These are phyloP conservation scores for Brettanomyces anomalus DNA, from an alignment of 805 yeast species.

Conservation along the genomic window DNA sequence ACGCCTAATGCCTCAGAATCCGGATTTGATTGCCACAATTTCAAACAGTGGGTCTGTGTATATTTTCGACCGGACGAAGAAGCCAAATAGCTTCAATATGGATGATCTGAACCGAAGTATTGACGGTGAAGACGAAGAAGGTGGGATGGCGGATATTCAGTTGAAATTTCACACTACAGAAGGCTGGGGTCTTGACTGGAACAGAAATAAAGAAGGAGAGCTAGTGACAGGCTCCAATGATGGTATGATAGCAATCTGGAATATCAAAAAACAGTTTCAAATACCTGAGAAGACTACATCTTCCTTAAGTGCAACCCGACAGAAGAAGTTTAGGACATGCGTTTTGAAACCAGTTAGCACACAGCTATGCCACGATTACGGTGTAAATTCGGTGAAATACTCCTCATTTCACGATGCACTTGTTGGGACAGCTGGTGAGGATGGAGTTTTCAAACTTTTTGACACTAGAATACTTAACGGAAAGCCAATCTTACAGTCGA, in stretches of 20 bases:
- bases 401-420: constrained; percentile 49
- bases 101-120: constrained; percentile 4
- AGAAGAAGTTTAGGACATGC: constrained; percentile 5
- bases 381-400: constrained; percentile 72
- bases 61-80: constrained; percentile 79
- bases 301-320: background rate
- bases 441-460: constrained; percentile 36
- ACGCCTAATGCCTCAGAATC: constrained; percentile 75
- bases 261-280: constrained; percentile 30
- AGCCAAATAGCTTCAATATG: constrained; percentile 39
- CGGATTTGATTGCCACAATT: constrained; percentile 68
- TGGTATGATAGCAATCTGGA: constrained; percentile 61
- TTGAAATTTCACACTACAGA: constrained; percentile 34
- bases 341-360: constrained; percentile 10
- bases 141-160: constrained; percentile 17
- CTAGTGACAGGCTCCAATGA: constrained; percentile 54
- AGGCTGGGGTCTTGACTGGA: constrained; percentile 73
- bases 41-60: constrained; percentile 57
- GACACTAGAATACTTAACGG: constrained; percentile 37
- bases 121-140: constrained; percentile 3
- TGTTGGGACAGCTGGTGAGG: constrained; percentile 63
- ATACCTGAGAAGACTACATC: constrained; percentile 6
- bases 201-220: constrained; percentile 47
- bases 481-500: background rate
- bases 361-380: constrained; percentile 30